Base-by-base conservation (phyloP, 768 basidiomycete species). In the Russula sp. region DNA sequence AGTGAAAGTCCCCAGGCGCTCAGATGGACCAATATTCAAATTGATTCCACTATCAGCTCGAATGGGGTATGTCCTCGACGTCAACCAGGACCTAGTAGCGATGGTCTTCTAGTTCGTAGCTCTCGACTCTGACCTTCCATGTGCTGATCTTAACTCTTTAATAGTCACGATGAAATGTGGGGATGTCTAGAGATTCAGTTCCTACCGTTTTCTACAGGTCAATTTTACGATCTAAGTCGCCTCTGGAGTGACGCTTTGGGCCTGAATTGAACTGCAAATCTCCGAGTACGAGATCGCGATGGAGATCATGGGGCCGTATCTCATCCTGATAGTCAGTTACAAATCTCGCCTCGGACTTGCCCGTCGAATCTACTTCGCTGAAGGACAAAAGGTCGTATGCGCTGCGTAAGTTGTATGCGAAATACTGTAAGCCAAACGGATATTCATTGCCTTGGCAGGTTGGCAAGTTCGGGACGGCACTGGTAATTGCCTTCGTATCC, bases 21-120 rank as follows among this genome's bases (percentile, higher is more conserved):
- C 28, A 30, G 28, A 30, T 30, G 28, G 28, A 30, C 28, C 2
- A 30, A 30, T 30, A 30, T 30, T 30, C 28, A 30, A 30, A 2
- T 30, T 30, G 28, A 61, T 14, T 34, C 28, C 22, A 9, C 48
- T 30, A 56, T 61, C 48, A 65, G 48, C 14, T 59, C 64, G n/a
- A 65, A 65, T n/a, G 55, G 64, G 59, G 30, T 65, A 61, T 61
- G 64, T 61, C 9, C 49, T 65, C 28, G 64, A 65, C 52, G 40
- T 61, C 40, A 65, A 51, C 40, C 64, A 65, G 55, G 64, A 65
- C 24, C 49, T 65, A 0, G 64, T 65, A 14, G 59, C 48, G 32
- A 55, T 65, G 30, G 49, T 54, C 32, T 61, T 36, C 54, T 61
- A 61, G 64, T 65, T 38, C 46, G 64, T 61, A 28, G 44, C 24